Evolutionary conservation across 2,329 filamentous ascomycete species (phyloP), one percentile per base, ranked within the genome.

Genomic region (Trichoderma semiorbis): DNA sequence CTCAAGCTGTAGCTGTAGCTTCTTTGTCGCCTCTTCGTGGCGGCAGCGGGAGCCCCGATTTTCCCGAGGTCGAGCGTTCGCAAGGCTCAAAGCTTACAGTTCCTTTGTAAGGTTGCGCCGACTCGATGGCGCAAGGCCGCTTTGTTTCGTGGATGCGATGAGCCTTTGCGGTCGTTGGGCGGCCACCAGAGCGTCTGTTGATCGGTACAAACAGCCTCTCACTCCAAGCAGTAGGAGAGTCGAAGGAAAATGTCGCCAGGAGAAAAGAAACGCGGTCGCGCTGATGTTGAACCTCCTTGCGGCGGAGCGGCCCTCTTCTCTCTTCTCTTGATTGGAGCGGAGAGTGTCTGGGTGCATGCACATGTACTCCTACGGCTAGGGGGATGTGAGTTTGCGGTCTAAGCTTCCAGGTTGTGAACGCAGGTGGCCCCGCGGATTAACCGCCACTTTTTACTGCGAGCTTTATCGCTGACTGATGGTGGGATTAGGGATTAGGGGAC

Each of bases 251-350:
- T 21, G 50, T 72, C 71, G 50, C 30, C 58, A 70, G 67, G 57
- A 68, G 57, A 24, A 24, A 21, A 53, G 47, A 70, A 65, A 74
- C 73, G 74, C 74, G 73, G 73, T 75, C 75, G 75, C 72, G 75
- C 73, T 69, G 73, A 72, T 73, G 63, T 57, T 71, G 71, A 61
- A 60, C 57, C 50, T 69, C 70, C 62, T 63, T 71, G 62, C 57
- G 57, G 50, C 36, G 58, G 72, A 61, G 57, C 39, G 60, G 43
- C 67, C 57, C 57, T 62, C 67, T 69, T 62, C 58, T 34, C 72
- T 58, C 39, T 43, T 18, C 7, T 43, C 39, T 43, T 73, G 73
- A 73, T 73, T 74, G 73, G 73, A 64, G 65, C 8, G 69, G 68
- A 68, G 68, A 62, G 60, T n/a, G 16, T 43, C 39, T 43, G 39